Percentiles rank a stretch among this genome's conserved stretches.
These are phyloP conservation scores for Mallotus repandus DNA, from an alignment of 441 rosid species.

Conservation along the genomic window DNA sequence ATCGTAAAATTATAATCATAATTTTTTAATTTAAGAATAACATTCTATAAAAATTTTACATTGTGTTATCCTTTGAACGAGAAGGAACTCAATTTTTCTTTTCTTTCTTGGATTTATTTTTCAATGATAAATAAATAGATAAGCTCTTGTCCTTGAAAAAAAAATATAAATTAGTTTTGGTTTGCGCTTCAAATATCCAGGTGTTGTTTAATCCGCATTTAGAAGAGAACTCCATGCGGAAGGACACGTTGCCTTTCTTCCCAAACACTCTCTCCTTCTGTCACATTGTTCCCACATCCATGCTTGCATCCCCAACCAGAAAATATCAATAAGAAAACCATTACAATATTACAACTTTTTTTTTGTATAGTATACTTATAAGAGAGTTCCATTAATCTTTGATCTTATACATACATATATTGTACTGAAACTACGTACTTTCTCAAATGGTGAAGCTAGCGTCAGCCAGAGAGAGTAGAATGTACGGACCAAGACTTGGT, in stretches of 20 bases:
- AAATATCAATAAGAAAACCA: neutral
- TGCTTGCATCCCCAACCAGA: neutral
- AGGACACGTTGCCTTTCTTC: slow-evolving; percentile 42
- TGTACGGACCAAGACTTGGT: slow-evolving; percentile 55
- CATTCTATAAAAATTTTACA: too few species aligned
- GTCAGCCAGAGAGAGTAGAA: slow-evolving; percentile 64
- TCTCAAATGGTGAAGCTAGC: too few species aligned
- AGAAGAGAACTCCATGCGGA: slow-evolving; percentile 47
- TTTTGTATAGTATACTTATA: neutral
- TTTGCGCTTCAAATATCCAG: slow-evolving; percentile 11
- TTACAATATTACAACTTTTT: neutral
- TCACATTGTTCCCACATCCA: neutral
- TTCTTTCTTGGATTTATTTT: too few species aligned
- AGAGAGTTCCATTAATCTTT: neutral
- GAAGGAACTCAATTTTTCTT: too few species aligned
- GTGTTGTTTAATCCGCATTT: slow-evolving; percentile 11
- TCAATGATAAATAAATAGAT: too few species aligned
- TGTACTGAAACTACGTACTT: too few species aligned
- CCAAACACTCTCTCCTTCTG: neutral
- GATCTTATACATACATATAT: too few species aligned
- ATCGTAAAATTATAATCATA: too few species aligned
- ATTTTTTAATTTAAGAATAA: too few species aligned
- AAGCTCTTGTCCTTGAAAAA: too few species aligned
- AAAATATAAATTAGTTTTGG: too few species aligned
- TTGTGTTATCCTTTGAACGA: too few species aligned